These are phyloP conservation scores for Quillaja saponaria DNA, from an alignment of 306 rosid genomes.

Conservation along the genomic window DNA sequence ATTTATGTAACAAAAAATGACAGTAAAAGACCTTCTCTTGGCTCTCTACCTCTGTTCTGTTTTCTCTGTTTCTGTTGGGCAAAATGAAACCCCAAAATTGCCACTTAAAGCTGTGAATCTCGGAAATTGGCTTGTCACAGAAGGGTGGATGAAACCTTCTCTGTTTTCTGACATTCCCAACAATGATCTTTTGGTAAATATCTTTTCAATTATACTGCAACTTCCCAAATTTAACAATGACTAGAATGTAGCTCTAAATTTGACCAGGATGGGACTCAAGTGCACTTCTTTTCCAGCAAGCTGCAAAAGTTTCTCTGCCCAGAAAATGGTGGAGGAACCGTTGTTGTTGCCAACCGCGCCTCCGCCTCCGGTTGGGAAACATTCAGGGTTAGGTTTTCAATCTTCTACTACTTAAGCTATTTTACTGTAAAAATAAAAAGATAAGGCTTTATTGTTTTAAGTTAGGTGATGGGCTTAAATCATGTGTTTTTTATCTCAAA, in stretches of 20 bases:
- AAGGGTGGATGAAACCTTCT: conserved; percentile 77
- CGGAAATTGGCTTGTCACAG: conserved; percentile 65
- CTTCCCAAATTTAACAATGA: background rate
- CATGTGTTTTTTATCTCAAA: too few relatives aligned
- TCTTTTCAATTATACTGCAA: background rate
- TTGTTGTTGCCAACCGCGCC: conserved; percentile 52
- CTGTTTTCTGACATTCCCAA: conserved; percentile 56
- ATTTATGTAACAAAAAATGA: too few relatives aligned
- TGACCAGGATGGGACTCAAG: conserved; percentile 69
- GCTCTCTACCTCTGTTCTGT: too few relatives aligned
- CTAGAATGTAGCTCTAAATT: background rate
- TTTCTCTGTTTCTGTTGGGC: conserved; percentile 27
- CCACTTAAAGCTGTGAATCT: conserved; percentile 66
- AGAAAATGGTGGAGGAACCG: conserved; percentile 57
- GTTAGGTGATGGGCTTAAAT: too few relatives aligned
- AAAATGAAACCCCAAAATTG: conserved; percentile 34
- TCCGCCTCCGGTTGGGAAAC: conserved; percentile 60
- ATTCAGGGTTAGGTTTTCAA: conserved; percentile 43
- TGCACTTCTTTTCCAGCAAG: conserved; percentile 53
- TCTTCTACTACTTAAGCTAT: too few relatives aligned
- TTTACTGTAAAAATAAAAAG: too few relatives aligned
- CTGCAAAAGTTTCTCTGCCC: conserved; percentile 48
- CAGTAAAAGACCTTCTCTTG: too few relatives aligned
- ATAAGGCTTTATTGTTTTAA: too few relatives aligned
- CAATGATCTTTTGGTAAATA: conserved; percentile 67